These are phyloP conservation scores for Zymoseptoria ardabiliae DNA, from an alignment of 2,329 filamentous ascomycete genomes.

Conservation along the genomic window DNA sequence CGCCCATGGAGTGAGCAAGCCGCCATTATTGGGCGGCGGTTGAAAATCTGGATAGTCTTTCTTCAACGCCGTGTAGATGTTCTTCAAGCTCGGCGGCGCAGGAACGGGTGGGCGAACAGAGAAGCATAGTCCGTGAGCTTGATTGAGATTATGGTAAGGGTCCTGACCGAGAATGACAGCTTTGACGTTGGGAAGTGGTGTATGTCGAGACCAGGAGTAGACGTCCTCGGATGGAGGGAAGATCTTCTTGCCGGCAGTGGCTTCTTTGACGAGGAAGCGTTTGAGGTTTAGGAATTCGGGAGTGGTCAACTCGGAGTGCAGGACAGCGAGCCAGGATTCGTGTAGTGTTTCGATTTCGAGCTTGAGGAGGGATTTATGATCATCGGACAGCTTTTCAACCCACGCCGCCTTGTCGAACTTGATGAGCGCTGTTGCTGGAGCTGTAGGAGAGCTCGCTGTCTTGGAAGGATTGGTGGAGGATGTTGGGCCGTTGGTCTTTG, in stretches of 20 bases:
- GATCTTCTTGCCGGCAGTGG: conserved; percentile 63
- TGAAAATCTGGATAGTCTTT: conserved; percentile 79
- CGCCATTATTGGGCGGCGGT: conserved; percentile 67
- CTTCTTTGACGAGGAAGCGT: conserved; percentile 74
- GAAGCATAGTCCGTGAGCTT: conserved; percentile 94
- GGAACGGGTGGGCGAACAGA: conserved; percentile 83
- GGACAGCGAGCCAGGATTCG: conserved; percentile 79
- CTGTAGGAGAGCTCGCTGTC: conserved; percentile 25
- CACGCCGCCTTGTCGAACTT: conserved; percentile 88
- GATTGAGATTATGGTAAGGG: conserved; percentile 91
- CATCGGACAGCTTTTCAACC: conserved; percentile 68
- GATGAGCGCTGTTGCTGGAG: conserved; percentile 25
- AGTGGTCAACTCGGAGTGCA: conserved; percentile 77
- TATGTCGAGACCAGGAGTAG: conserved; percentile 95
- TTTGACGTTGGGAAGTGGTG: conserved; percentile 80
- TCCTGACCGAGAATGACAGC: conserved; percentile 93
- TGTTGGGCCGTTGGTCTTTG: conserved; percentile 43
- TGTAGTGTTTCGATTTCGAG: conserved; percentile 90
- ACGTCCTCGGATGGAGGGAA: conserved; percentile 85
- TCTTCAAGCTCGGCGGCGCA: conserved; percentile 81
- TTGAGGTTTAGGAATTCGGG: conserved; percentile 83
- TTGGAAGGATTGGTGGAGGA: conserved; percentile 25
- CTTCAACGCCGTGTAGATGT: conserved; percentile 84
- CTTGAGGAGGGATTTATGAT: conserved; percentile 74
- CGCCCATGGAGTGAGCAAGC: conserved; percentile 87